phyloP scores from a whole-genome alignment of 129 eudicot species.

The Chrysanthemum seticuspe region DNA sequence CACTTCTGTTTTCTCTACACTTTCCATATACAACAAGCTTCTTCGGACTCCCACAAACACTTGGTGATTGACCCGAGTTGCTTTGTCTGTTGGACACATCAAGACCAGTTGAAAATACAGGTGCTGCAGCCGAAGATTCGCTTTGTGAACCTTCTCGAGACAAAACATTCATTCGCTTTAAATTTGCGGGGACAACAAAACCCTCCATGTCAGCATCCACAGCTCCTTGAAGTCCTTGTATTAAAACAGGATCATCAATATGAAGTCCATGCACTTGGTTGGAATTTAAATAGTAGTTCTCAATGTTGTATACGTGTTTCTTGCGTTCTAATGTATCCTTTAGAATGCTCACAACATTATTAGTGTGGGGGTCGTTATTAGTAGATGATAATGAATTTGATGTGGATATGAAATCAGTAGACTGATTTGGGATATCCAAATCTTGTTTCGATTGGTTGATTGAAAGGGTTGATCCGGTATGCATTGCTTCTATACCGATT shows the following conservation, averaged over 20 bases:
- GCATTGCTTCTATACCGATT: slow-evolving; percentile 50
- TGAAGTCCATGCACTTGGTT: not conserved
- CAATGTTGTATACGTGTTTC: slow-evolving; percentile 36
- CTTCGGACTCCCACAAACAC: not conserved
- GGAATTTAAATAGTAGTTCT: not conserved
- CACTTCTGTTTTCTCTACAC: slow-evolving; percentile 33
- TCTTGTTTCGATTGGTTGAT: slow-evolving; percentile 44
- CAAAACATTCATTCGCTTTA: slow-evolving; percentile 18
- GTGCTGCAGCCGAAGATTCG: slow-evolving; percentile 49
- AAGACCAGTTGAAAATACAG: slow-evolving; percentile 48
- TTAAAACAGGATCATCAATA: slow-evolving; percentile 28
- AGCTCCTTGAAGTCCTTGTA: slow-evolving; percentile 12
- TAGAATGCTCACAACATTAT: slow-evolving; percentile 72
- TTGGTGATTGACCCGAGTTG: slow-evolving; percentile 47
- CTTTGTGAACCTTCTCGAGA: slow-evolving; percentile 62
- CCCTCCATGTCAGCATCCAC: slow-evolving; percentile 35
- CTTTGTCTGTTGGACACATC: slow-evolving; percentile 52
- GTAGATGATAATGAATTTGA: slow-evolving; percentile 52
- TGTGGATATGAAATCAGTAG: slow-evolving; percentile 23
- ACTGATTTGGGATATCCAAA: slow-evolving; percentile 1
- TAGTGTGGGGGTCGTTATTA: slow-evolving; percentile 36
- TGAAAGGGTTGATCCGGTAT: slow-evolving; percentile 26
- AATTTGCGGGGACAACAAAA: slow-evolving; percentile 30
- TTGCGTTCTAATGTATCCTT: slow-evolving; percentile 66
- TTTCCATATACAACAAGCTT: not conserved